Base-by-base conservation (phyloP, 2,329 filamentous ascomycete species). In the Fusarium ramigenum region DNA sequence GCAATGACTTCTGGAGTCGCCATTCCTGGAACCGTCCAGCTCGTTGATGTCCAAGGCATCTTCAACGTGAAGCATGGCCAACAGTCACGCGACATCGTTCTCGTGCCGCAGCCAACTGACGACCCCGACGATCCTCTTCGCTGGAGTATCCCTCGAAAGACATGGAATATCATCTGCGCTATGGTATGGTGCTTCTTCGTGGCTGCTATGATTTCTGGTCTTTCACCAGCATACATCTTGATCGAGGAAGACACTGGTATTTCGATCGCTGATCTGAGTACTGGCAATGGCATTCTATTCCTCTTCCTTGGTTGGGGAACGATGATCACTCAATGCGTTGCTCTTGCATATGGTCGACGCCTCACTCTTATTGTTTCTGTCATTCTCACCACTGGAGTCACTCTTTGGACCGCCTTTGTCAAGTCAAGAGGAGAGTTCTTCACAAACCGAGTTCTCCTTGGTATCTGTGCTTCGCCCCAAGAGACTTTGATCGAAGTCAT, bases 101-200 rank as follows among this genome's bases (percentile, higher is more conserved):
- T 60, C 21, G 64, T 77, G 14, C 76, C 76, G 2, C 76, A 77
- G 43, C 76, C 76, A 4, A 76, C 60, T 59, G 66, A 75, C 34
- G 57, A 78, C 39, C 75, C 76, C 9, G 69, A 77, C 34, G 76
- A 78, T 37, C 76, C 76, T 36, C 53, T 78, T 4, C 69, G 72
- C 23, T 78, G 75, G 76, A 73, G 34, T 21, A 40, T 54, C 6
- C 53, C 63, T 1, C 73, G 76, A 25, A 78, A 78, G 56, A 62
- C 59, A 9, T 59, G 64, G 37, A 78, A 77, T 39, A 69, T 78
- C 21, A 59, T 72, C 1, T 75, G 69, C 19, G 75, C 65, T 4
- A 78, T 78, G 75, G 53, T 65, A 2, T 78, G 76, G 76, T 78
- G 76, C 54, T 78, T 78, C 53, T 73, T 78, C 25, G 70, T 58